phyloP scores from a whole-genome alignment of 2,329 filamentous ascomycete species.

The Xylaria sp. region DNA sequence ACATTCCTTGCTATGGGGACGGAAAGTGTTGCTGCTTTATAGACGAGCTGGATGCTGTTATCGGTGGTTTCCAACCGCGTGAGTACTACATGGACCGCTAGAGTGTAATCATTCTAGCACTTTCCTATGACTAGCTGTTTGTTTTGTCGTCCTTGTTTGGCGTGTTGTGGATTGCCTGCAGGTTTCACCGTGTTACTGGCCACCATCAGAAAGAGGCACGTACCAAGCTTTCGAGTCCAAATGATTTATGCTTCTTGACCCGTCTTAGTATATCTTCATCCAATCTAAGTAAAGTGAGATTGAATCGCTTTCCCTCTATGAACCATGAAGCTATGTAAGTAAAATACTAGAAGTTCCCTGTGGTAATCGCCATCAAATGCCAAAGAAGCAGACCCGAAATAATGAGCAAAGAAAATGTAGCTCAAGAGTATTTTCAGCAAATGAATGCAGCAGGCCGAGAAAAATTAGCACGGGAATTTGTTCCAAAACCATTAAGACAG shows the following conservation, averaged over 20 bases:
- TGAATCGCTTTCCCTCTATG: background rate
- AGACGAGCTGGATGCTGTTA: background rate
- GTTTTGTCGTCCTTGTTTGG: background rate
- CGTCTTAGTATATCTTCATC: background rate
- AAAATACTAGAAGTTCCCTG: background rate
- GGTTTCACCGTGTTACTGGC: constrained; percentile 2
- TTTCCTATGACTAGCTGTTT: background rate
- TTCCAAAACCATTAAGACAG: background rate
- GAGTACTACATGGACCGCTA: background rate
- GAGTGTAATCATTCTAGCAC: background rate
- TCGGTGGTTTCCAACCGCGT: background rate
- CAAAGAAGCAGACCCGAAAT: background rate
- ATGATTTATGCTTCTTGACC: background rate
- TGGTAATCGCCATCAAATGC: background rate
- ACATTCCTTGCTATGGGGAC: background rate
- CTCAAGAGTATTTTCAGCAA: background rate
- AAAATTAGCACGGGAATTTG: background rate
- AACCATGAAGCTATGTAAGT: no score
- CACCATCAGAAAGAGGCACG: no score
- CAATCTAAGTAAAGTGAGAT: background rate
- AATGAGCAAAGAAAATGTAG: background rate
- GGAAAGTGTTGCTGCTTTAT: background rate
- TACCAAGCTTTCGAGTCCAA: background rate
- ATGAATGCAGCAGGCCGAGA: background rate
- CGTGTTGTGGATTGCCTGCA: background rate